These are phyloP conservation scores for Neurospora sp. DNA, from an alignment of 495 filamentous ascomycete species.

Conservation along the genomic window DNA sequence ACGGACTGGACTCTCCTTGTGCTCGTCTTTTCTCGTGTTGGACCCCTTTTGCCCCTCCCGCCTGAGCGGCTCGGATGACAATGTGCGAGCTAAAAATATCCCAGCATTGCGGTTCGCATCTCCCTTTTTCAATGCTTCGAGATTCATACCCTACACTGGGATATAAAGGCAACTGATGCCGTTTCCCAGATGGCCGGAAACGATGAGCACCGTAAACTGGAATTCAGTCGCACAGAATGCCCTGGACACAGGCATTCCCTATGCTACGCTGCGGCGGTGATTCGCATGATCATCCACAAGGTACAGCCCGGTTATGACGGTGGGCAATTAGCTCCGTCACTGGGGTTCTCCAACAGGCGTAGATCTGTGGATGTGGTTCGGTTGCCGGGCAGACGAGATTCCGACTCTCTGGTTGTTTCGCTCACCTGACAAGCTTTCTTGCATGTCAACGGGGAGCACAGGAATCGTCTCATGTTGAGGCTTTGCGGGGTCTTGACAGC, in stretches of 20 bases:
- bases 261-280: not conserved
- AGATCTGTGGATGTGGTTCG: not conserved
- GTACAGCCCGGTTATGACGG: not conserved
- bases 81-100: not conserved
- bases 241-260: not conserved
- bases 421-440: not conserved
- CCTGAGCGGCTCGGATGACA: not conserved
- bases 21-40: not conserved
- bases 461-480: not conserved
- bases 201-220: not conserved
- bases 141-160: not conserved
- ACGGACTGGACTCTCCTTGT: not conserved
- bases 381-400: not conserved
- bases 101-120: not conserved
- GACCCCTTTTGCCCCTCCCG: not conserved
- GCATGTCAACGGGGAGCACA: not conserved
- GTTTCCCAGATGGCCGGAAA: not conserved
- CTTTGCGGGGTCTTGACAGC: not conserved
- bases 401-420: not conserved
- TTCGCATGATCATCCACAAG: not conserved
- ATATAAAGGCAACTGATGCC: not conserved
- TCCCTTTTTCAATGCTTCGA: not conserved
- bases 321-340: not conserved
- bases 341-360: not conserved
- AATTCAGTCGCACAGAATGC: not conserved